Evolutionary conservation across 2,329 filamentous ascomycete genomes (phyloP), one percentile per base, ranked within the genome.

Genomic region (Fusarium palustre): DNA sequence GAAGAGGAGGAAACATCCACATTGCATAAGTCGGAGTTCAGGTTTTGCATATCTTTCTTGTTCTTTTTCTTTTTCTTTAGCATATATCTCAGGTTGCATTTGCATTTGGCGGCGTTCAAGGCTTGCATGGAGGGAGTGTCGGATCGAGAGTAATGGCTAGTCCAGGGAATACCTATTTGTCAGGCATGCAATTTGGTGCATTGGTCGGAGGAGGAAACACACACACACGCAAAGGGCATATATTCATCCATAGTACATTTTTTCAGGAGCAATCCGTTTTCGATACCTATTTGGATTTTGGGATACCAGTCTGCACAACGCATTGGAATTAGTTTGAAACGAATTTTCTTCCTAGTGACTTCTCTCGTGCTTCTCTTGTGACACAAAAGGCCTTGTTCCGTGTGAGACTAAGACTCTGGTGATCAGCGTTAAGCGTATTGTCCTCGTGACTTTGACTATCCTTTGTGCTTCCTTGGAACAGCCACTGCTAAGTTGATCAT

Each of bases 21-120:
- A 24, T 49, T 74, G 72, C 74, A 76, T 78, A 58, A 64, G 49
- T 55, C 42, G 75, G 70, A 42, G 60, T 71, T 71, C 34, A 53
- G 64, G 54, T 34, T 34, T 47, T 25, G 22, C 46, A 41, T 52
- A 66, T 57, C 43, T n/a, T 58, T 61, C 41, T 25, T 12, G 6
- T 61, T 67, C 59, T 61, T 52, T 47, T 64, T 66, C 36, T 33
- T 34, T 56, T 55, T 39, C n/a, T 55, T 39, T 20, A 58, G 43
- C 45, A 55, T 66, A 24, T 64, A 45, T 42, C 16, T 47, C 33
- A n/a, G 57, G 54, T 33, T 64, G 57, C 57, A 70, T 69, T 38
- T 69, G 67, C 68, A 71, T 71, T 33, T 36, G 33, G 48, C 22
- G 71, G 71, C 62, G 71, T 72, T 74, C 18, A 28, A 45, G 55